Percentiles rank a stretch among this genome's conserved stretches.
These are phyloP conservation scores for Asterochloris sp. DNA, from an alignment of 139 green algal species.

Conservation along the genomic window DNA sequence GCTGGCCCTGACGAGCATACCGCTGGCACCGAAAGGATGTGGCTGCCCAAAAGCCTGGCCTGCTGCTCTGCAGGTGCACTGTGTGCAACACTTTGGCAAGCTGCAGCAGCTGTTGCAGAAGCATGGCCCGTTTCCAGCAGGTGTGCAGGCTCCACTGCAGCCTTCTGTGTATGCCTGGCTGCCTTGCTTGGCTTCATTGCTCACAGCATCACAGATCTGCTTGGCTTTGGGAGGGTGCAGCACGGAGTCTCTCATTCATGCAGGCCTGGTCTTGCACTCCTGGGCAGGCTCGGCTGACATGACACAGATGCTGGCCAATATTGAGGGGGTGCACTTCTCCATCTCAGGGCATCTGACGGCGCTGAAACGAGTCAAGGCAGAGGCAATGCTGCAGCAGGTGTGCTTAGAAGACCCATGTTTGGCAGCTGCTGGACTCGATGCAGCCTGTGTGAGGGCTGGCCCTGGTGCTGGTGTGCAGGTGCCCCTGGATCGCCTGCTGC, in stretches of 20 bases:
- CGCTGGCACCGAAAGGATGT: not conserved
- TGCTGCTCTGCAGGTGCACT: conserved; percentile 39
- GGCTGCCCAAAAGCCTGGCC: not conserved
- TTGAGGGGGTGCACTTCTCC: conserved; percentile 41
- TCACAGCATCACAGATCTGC: too few relatives aligned
- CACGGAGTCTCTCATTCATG: not conserved
- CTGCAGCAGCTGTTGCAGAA: conserved; percentile 46
- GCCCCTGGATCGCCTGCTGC: conserved; percentile 30
- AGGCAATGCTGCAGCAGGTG: conserved; percentile 36
- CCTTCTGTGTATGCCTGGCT: not conserved
- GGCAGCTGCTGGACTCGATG: not conserved
- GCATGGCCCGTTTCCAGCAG: conserved; percentile 25
- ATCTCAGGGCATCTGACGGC: conserved; percentile 29
- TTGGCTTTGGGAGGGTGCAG: not conserved
- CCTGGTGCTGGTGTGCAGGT: conserved; percentile 20
- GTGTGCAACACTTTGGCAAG: conserved; percentile 32
- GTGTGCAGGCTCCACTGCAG: not conserved
- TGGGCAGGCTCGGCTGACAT: conserved; percentile 40
- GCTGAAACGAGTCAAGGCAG: conserved; percentile 27
- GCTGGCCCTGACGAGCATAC: not conserved
- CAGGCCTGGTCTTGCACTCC: conserved; percentile 42
- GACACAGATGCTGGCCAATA: conserved; percentile 15
- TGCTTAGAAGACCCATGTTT: not conserved
- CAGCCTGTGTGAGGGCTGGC: not conserved
- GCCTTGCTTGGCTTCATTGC: too few relatives aligned